A percentile compares a stretch with the other conserved stretches of the same genome.
These are phyloP conservation scores for Scortechinia acanthostroma DNA, from an alignment of 2,329 filamentous ascomycete genomes.

Conservation along the genomic window DNA sequence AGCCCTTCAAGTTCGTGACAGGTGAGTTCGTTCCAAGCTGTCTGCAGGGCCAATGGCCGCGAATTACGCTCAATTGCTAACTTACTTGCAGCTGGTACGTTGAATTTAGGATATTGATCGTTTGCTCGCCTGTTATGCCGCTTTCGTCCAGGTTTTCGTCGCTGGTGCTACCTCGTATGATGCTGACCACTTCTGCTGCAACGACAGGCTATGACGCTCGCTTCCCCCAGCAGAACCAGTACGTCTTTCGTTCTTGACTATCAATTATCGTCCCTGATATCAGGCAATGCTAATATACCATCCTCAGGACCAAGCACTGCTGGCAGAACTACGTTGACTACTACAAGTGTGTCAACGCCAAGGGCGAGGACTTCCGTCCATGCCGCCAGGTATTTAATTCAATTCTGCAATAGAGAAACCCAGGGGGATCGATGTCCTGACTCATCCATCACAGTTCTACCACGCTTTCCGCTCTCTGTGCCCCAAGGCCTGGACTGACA, in stretches of 20 bases:
- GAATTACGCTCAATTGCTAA: neutral
- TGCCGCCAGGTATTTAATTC: constrained; percentile 74
- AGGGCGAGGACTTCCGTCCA: constrained; percentile 95
- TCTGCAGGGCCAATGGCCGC: neutral
- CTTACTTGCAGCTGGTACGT: constrained; percentile 1
- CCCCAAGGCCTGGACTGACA: constrained; percentile 84
- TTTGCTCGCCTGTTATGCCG: neutral
- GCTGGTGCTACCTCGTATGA: neutral
- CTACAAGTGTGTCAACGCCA: constrained; percentile 98
- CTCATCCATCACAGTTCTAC: constrained; percentile 83
- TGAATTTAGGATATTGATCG: neutral
- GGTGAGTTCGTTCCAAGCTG: constrained; percentile 50
- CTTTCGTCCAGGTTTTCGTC: neutral
- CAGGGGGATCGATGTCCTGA: too few species aligned
- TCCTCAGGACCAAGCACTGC: constrained; percentile 99
- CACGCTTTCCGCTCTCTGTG: constrained; percentile 95
- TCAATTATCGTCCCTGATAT: constrained; percentile 87
- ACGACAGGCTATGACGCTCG: constrained; percentile 1
- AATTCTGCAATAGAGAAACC: neutral
- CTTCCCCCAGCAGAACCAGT: constrained; percentile 3
- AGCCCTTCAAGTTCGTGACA: constrained; percentile 99
- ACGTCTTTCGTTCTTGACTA: constrained; percentile 10
- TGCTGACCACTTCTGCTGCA: neutral
- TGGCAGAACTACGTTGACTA: constrained; percentile 99
- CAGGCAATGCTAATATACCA: too few species aligned